A percentile compares a stretch with the other conserved stretches of the same genome.
Evolutionary conservation across 1,284 basidiomycete genomes (phyloP).

Genomic region (Ceratobasidium papillatum): DNA sequence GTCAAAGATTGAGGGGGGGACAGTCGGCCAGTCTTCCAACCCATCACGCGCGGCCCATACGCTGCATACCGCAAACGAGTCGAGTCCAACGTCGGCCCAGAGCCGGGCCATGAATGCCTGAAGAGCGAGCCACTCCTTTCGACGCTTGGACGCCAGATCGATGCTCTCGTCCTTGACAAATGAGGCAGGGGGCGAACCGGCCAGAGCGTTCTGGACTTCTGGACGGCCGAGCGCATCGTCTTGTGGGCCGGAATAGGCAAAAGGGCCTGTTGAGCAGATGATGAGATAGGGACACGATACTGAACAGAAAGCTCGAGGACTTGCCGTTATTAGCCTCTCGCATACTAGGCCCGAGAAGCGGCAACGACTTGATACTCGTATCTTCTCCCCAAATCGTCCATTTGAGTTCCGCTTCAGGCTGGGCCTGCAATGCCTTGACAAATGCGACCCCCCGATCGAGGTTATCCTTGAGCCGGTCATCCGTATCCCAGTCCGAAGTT

Average conservation of each 20-base stretch:
- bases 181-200: neutral
- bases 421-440: slow-evolving; percentile 1
- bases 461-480: neutral
- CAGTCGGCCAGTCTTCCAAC: slow-evolving; percentile 28
- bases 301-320: neutral
- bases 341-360: slow-evolving; percentile 21
- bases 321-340: slow-evolving; percentile 32
- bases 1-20: neutral
- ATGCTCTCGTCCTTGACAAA: neutral
- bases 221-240: slow-evolving; percentile 14
- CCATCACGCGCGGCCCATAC: slow-evolving; percentile 32
- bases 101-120: slow-evolving; percentile 20
- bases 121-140: slow-evolving; percentile 12
- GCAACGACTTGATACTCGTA: slow-evolving; percentile 8
- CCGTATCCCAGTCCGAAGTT: slow-evolving; percentile 1
- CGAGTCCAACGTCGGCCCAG: neutral
- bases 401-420: neutral
- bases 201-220: slow-evolving; percentile 27
- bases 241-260: neutral
- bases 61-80: neutral
- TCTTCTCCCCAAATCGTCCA: slow-evolving; percentile 36
- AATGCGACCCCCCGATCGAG: neutral
- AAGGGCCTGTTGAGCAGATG: slow-evolving; percentile 5
- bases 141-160: neutral
- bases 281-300: neutral